Evolutionary conservation across 345 rosid species (phyloP).

Genomic region (Arabidopsis arenosa): DNA sequence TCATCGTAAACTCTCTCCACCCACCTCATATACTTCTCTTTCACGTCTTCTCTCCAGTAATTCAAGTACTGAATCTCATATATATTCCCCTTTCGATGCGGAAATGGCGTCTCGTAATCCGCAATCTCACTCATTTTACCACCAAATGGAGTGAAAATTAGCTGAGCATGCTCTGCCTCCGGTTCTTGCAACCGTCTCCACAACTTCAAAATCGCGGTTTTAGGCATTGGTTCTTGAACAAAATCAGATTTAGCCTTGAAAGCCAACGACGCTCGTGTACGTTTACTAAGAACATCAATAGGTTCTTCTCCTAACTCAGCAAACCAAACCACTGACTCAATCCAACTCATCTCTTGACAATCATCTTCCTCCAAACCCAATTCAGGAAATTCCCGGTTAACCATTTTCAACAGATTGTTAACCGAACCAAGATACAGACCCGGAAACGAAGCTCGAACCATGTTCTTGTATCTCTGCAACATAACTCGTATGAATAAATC

Average conservation of each 20-base stretch:
- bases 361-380: slow-evolving; percentile 46
- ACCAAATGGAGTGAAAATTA: slow-evolving; percentile 66
- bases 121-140: slow-evolving; percentile 61
- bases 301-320: slow-evolving; percentile 44
- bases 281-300: slow-evolving; percentile 43
- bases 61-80: slow-evolving; percentile 64
- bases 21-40: slow-evolving; percentile 38
- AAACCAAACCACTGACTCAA: slow-evolving; percentile 50
- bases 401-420: slow-evolving; percentile 30
- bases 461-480: slow-evolving; percentile 37
- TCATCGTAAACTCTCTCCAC: slow-evolving; percentile 47
- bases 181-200: slow-evolving; percentile 52
- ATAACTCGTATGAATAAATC: slow-evolving; percentile 61
- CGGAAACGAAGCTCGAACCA: slow-evolving; percentile 42
- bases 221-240: slow-evolving; percentile 50
- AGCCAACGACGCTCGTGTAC: slow-evolving; percentile 22
- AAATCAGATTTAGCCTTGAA: slow-evolving; percentile 73
- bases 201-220: slow-evolving; percentile 36
- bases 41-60: slow-evolving; percentile 50
- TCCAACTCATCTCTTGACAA: slow-evolving; percentile 56
- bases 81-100: slow-evolving; percentile 58
- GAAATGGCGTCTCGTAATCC: slow-evolving; percentile 52
- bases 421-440: slow-evolving; percentile 53
- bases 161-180: slow-evolving; percentile 44
- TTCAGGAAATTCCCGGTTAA: slow-evolving; percentile 49